Evolutionary conservation across 306 rosid species (phyloP), one percentile per base, ranked within the genome.

Genomic region (Myrica gale): DNA sequence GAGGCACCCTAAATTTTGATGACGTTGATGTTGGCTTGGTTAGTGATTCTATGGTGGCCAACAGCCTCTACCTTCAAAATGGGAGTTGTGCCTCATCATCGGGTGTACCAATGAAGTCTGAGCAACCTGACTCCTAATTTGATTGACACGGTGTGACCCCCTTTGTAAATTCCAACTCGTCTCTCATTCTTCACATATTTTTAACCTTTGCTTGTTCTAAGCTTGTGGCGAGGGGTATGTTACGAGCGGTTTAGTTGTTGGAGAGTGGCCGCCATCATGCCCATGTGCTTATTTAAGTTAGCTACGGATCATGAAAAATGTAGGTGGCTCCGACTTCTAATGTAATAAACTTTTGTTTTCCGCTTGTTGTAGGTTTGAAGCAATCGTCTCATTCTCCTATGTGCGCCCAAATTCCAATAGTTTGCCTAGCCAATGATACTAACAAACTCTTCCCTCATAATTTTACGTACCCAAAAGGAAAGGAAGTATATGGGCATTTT

Each of bases 41-140:
- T 6, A 92, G 97, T 68, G 99, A 96, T 77, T 88, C 98, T 17
- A 84, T 90, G 91, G 99, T 96, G 74, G 96, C 99, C 70, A 96
- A 87, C 84, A 96, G 99, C 84, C 90, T 96, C 66, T 90, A 86
- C 83, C 90, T 88, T 79, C 97, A 88, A 80, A 96, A 92, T 67
- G 96, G 97, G 72, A 90, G 92, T 58, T 80, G 92, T 44, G 93
- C 87, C 50, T 87, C 99, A 52, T 86, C 97, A 1, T 90, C 98
- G 0, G 91, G 93, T 50, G 91, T 88, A 44, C 93, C 90, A 19
- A 19, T 89, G 84, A 96, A 92, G 85, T 21, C 93, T 39, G 98
- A 96, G 85, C 96, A 90, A 76, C 97, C 86, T 20, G 98, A 90
- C 83, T 84, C 84, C 48, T 95, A 69, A 72, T 56, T 74, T 11